A percentile compares a stretch with the other conserved stretches of the same genome.
phyloP scores from a whole-genome alignment of 768 basidiomycete genomes.

The Pleurotus giganteus region DNA sequence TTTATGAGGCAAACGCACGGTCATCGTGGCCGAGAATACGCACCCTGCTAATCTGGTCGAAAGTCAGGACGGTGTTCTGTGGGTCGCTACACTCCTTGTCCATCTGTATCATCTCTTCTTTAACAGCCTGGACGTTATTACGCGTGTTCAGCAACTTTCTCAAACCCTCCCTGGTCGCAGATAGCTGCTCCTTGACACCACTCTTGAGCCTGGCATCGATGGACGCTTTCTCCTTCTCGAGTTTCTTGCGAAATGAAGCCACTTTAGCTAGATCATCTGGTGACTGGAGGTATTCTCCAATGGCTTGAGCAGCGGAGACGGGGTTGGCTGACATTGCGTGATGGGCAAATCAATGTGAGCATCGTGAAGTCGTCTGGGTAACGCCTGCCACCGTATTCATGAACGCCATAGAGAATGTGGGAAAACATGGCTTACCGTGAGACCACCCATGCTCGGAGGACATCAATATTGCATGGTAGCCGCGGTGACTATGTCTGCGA shows the following conservation, averaged over 20 bases:
- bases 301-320: conserved; percentile 80
- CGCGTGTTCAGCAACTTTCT: conserved; percentile 77
- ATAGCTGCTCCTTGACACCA: conserved; percentile 91
- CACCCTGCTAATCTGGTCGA: conserved; percentile 95
- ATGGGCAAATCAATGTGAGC: conserved; percentile 4
- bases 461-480: background rate
- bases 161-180: conserved; percentile 85
- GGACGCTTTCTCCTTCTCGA: conserved; percentile 95
- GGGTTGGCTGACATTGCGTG: conserved; percentile 45
- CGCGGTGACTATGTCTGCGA: background rate
- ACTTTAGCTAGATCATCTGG: conserved; percentile 93
- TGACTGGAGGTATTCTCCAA: conserved; percentile 88
- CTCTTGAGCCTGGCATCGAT: conserved; percentile 88
- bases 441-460: background rate
- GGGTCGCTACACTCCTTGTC: conserved; percentile 79
- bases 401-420: background rate
- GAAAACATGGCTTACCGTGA: background rate
- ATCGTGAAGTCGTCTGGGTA: background rate
- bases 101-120: conserved; percentile 82
- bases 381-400: no score
- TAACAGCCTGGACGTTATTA: conserved; percentile 74
- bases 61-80: conserved; percentile 74
- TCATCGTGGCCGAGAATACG: conserved; percentile 22
- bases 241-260: conserved; percentile 84
- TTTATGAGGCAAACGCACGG: background rate